Base-by-base conservation (phyloP, 805 yeast species). In the Komagataella pastoris region DNA sequence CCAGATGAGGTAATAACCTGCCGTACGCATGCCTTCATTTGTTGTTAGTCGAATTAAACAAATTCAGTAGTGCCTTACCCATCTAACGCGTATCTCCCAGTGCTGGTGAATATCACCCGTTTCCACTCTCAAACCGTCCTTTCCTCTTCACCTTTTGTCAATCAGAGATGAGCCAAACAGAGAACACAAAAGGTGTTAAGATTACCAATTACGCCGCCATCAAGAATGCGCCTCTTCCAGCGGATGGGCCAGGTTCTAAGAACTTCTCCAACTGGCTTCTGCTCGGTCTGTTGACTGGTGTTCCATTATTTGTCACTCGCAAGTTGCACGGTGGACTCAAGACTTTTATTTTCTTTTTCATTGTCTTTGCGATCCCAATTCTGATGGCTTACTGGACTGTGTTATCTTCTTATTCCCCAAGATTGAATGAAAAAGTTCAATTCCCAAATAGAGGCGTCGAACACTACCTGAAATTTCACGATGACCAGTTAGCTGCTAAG, bases 221-320 rank as follows among this genome's bases (percentile, higher is more conserved):
- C 63, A 79, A 83, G 62, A 88, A 88, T 64, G 95, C 91, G 2
- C 89, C 89, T 8, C 72, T 88, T 55, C 90, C 95, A 24, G 96
- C 95, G 4, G 97, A 88, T 64, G 97, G 96, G 46, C 87, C 96
- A 5, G 89, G 95, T 23, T 74, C 89, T 36, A 81, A 78, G 63
- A 79, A 81, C 59, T 88, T 89, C 70, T 76, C 77, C 66, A 88
- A 89, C 68, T 60, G 60, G 57, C 61, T 77, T 10, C 61, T 88
- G 53, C 51, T 75, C 18, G 71, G 72, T 2, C 62, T 82, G 30
- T 59, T 85, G 54, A 59, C 73, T 6, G 72, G 76, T 24, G 65
- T 85, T 50, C 96, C 97, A 10, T 76, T 60, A 58, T 81, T 76
- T 62, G 61, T 85, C 54, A 74, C 83, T 51, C 72, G 80, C 55